Base-by-base conservation (phyloP, 83 land plant species). In the Diphasiastrum complanatum region DNA sequence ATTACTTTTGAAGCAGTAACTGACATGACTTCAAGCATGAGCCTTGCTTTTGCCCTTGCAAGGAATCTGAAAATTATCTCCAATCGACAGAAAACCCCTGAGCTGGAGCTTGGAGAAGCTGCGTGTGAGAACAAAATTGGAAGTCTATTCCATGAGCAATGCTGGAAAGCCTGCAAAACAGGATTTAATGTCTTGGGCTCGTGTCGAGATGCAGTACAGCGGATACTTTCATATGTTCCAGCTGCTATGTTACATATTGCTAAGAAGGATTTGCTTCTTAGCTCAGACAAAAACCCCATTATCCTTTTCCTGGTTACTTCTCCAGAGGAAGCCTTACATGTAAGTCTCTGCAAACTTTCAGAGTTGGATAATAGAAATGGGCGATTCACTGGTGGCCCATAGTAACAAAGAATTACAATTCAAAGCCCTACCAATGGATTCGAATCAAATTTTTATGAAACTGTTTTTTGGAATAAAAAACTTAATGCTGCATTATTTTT, bases 171-270 rank as follows among this genome's bases (percentile, higher is more conserved):
- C 3, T 56, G 60, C 25, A 41, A 41, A 31, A 32, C 4, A 12
- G 60, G 60, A 2, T 56, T 14, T n/a, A 20, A 56, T 56, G 37
- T 56, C 14, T 27, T 56, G 18, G 60, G 19, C 1, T 33, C 60
- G 11, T 36, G 60, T 16, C 33, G 34, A 56, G 19, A 2, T 14
- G 3, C 60, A 33, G n/a, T 2, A 8, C 14, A 2, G n/a, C 3
- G 2, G 14, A 2, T 2, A n/a, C 23, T 16, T 2, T 16, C 32
- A 56, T 19, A n/a, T 32, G 60, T 33, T 3, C 23, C 36, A 6
- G 60, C 60, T n/a, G 60, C 37, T 27, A 41, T 33, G 10, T 20
- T 6, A 2, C 60, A 56, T 56, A 22, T 56, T 6, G 35, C 33
- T 11, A 4, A 8, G 36, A 56, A 31, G 20, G 36, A 18, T 2